Percentiles rank a stretch among this genome's conserved stretches.
Evolutionary conservation across 2,329 filamentous ascomycete genomes (phyloP).

Genomic region (Helotiales sp.): DNA sequence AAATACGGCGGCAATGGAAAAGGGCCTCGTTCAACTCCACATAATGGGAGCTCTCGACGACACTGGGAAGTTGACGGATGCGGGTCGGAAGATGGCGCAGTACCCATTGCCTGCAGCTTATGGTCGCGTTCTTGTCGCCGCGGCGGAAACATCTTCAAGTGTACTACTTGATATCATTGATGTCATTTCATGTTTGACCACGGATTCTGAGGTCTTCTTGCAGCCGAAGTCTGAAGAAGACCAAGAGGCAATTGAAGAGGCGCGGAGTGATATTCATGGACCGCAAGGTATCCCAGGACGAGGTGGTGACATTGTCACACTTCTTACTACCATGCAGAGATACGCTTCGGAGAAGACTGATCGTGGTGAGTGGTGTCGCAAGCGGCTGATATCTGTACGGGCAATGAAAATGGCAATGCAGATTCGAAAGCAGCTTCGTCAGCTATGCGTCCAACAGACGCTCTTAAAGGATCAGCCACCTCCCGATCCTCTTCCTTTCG

Average conservation of each 20-base stretch:
- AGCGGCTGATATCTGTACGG: slow-evolving; percentile 55
- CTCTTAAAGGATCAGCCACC: slow-evolving; percentile 43
- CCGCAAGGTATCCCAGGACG: slow-evolving; percentile 38
- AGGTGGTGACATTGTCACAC: slow-evolving; percentile 65
- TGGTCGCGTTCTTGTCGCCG: slow-evolving; percentile 80
- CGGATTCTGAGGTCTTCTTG: slow-evolving; percentile 63
- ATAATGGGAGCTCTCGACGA: slow-evolving; percentile 75
- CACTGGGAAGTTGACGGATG: slow-evolving; percentile 69
- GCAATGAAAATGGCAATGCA: slow-evolving; percentile 64
- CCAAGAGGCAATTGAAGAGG: slow-evolving; percentile 52
- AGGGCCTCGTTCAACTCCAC: slow-evolving; percentile 77
- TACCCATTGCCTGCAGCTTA: slow-evolving; percentile 82
- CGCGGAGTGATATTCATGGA: slow-evolving; percentile 55
- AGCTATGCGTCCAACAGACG: slow-evolving; percentile 53
- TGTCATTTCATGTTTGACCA: slow-evolving; percentile 67
- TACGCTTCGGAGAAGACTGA: slow-evolving; percentile 55
- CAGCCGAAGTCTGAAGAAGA: slow-evolving; percentile 59
- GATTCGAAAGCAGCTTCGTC: slow-evolving; percentile 61
- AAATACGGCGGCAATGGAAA: slow-evolving; percentile 73
- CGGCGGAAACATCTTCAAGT: slow-evolving; percentile 66
- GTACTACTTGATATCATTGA: slow-evolving; percentile 85
- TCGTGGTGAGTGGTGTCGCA: slow-evolving; percentile 57
- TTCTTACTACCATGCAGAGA: slow-evolving; percentile 62
- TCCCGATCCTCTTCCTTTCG: slow-evolving; percentile 56
- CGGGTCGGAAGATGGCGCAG: slow-evolving; percentile 75